Evolutionary conservation across 352 stramenopile species (phyloP), one percentile per base, ranked within the genome.

Genomic region (Plasmopara viticola): DNA sequence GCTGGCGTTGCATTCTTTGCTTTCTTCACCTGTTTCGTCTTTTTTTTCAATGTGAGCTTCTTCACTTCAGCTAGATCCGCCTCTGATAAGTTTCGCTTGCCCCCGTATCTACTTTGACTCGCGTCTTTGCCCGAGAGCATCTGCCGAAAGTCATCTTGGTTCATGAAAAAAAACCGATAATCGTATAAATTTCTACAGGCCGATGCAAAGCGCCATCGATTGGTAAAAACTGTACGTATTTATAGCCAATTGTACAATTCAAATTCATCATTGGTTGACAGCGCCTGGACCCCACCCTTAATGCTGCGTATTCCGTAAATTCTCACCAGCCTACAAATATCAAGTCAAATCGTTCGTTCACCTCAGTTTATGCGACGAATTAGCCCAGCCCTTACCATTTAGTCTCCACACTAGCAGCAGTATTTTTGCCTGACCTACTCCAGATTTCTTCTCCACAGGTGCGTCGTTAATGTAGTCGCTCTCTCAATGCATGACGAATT

Each of bases 71-170:
- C 65, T 0, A 80, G 50, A 41, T 89, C 78, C 9, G 61, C 41
- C 12, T 81, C 70, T 2, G 74, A 71, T 50, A 87, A 55, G 41
- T 84, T 73, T 30, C 72, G 72, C 49, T 83, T 84, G 17, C 74
- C 80, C 28, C 74, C 72, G 38, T 74, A 84, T 33, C 46, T 51
- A 28, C 51, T 35, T 13, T 51, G 44, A 20, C 43, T 47, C 18
- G 39, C 50, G 40, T 42, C 48, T 5, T 35, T 52, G 18, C 49
- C 65, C 35, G 64, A 57, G 33, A 91, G 45, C 57, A 91, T 52
- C 48, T 74, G 66, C 42, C 80, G 67, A 52, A 91, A 91, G 68
- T 87, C 80, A 53, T 86, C 74, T 59, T 91, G 80, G 58, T 87
- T 85, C 78, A 89, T 89, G 39, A 13, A 44, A 18, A 2, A 25